Base-by-base conservation (phyloP, 73 alveolate species). In the Tetrahymena malaccensis region DNA sequence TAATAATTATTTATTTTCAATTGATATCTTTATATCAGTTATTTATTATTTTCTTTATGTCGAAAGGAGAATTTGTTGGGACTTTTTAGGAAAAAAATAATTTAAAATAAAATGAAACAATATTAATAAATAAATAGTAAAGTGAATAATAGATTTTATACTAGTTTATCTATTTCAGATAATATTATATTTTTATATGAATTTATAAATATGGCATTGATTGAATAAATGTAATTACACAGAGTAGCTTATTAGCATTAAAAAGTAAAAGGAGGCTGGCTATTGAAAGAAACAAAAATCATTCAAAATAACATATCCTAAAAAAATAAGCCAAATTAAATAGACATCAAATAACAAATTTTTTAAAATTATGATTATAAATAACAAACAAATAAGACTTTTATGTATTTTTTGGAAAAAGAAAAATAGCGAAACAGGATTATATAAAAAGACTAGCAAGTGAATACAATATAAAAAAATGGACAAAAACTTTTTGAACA, bases 401-500 rank as follows among this genome's bases (percentile, higher is more conserved):
- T 70, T 70, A 70, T 70, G 89, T 70, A 70, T 70, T 70, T 70
- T 27, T 70, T 70, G 89, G 38, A 70, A 70, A 70, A 70, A 70
- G 89, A 70, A 70, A 70, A 70, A 70, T 70, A 70, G 89, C 89
- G 89, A 70, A 70, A 70, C 89, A 70, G 37, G 34, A 70, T 31
- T 70, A 27, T 70, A 70, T 70, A 22, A 70, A 31, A 70, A 70
- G 89, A 70, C 37, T 70, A 70, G 89, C 25, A 27, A n/a, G 89
- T 70, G 89, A 70, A n/a, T n/a, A 70, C 38, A 70, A 70, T 70
- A 27, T 70, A 0, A 70, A 70, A 31, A 70, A 70, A 70, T 70
- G 89, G 89, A 70, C 37, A 70, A 70, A 70, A 70, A 31, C 89
- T 19, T 15, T 70, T 70, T 98, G 95, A 98, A 98, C 94, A 98